Base-by-base conservation (phyloP, 805 yeast species). In the Candida morakotiae region DNA sequence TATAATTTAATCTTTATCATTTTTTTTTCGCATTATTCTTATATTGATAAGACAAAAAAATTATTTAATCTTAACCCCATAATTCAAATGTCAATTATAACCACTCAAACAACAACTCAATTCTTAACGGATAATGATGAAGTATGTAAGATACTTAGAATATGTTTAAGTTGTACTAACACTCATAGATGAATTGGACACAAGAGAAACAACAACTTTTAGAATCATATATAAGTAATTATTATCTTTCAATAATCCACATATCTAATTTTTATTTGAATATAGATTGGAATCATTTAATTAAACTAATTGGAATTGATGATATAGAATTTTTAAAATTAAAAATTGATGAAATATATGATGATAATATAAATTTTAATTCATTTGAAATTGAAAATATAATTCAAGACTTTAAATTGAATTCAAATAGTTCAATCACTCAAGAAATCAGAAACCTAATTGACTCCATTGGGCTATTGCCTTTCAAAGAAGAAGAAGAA, bases 291-390 rank as follows among this genome's bases (percentile, higher is more conserved):
- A 18, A 21, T 9, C 29, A 44, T 15, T 28, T 56, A 19, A 26
- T 20, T 5, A 38, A 37, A 4, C 14, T 42, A 2, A 34, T 53
- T 8, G 43, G 46, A 4, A 28, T 43, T 9, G 35, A 42, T 24
- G 52, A 53, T 21, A 23, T 30, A 6, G 54, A 49, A 11, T 42
- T 43, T 22, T 31, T 55, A 2, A 42, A 47, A 35, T 27, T 51
- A 11, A 51, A 49, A 38, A 44, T 49, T 1, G 62, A 57, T 43
- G 53, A 51, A 22, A 29, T 55, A 15, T 52, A 36, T 35, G 59
- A 54, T 20, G 40, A 40, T 16, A 30, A n/a, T 14, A 35, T 37
- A 27, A 34, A 35, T 16, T 21, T 38, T 4, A 31, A 40, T 23
- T 34, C 39, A 9, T 20, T 41, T 24, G 40, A 35, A 21, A 31